Percentiles rank a stretch among this genome's conserved stretches.
Conservation (phyloP, 2,329 filamentous ascomycete species). For the Claviceps sorghi region DNA sequence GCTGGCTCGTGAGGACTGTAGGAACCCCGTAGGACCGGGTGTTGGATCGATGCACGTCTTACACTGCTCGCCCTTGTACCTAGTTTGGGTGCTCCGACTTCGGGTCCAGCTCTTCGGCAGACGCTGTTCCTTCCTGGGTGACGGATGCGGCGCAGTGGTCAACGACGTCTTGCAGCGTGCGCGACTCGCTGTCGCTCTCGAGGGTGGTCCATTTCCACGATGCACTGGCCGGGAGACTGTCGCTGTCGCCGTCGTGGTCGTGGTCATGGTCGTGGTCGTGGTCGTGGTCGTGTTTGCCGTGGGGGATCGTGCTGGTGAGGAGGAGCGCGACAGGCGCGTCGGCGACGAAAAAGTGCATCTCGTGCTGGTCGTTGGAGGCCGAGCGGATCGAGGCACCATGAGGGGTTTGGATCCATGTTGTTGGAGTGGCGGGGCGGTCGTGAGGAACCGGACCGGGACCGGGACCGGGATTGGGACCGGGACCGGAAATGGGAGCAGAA, state of each 20-base stretch:
- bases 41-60: too few relatives aligned
- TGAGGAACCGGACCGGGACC: not conserved
- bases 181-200: conserved; percentile 5
- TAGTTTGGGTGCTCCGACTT: too few relatives aligned
- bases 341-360: conserved; percentile 19
- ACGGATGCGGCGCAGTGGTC: conserved; percentile 8
- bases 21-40: too few relatives aligned
- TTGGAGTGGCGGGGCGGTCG: not conserved
- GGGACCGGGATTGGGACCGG: too few relatives aligned
- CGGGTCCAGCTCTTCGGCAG: too few relatives aligned
- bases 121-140: not conserved
- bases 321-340: conserved; percentile 11
- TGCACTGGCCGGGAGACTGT: conserved; percentile 6
- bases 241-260: not conserved
- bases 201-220: conserved; percentile 19
- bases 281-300: not conserved
- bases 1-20: too few relatives aligned
- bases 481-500: too few relatives aligned
- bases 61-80: too few relatives aligned
- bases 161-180: conserved; percentile 11
- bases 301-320: conserved; percentile 6
- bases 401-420: conserved; percentile 17
- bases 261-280: conserved; percentile 3
- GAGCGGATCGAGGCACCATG: conserved; percentile 20
- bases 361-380: conserved; percentile 11